Evolutionary conservation across 2,329 filamentous ascomycete species (phyloP), one percentile per base, ranked within the genome.

Genomic region (Monascus ruber): DNA sequence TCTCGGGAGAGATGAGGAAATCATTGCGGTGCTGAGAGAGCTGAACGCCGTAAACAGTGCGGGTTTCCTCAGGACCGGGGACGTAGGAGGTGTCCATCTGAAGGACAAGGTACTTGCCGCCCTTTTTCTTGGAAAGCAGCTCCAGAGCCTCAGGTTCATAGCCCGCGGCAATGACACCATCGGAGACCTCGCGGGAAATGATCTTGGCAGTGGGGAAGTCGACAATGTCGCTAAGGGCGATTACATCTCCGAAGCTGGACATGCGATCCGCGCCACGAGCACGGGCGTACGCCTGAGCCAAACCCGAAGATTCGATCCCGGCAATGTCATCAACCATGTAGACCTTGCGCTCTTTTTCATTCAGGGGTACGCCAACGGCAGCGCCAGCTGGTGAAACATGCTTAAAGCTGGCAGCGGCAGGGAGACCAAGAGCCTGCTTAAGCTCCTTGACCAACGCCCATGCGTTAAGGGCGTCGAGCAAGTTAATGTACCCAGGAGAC

Each of bases 391-490:
- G 91, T 6, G 91, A 98, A 46, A 96, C 91, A 63, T 98, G 91
- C 78, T 95, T 98, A 80, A 98, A 98, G 62, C 86, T 94, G 47
- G 91, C 89, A 26, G 91, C 91, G 39, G 91, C 91, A 28, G 91
- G 85, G 63, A 83, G 81, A 51, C 83, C 81, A 24, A 96, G 79
- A 24, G 89, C 86, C 52, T 83, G 72, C 72, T 87, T 93, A 55
- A 98, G 77, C 70, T 98, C 91, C 73, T 94, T 94, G 42, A 98
- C 91, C 44, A 98, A 71, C 5, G 86, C 85, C 91, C 91, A 98
- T 52, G 87, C 86, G 66, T 98, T 98, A 52, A 98, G 76, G 37
- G 86, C 85, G 65, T 98, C 91, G 36, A 98, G 77, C 36, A 98
- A 75, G 71, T 98, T 98, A 72, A 98, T 91, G 66, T 95, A 98